These are phyloP conservation scores for Phaffomyces thermotolerans DNA, from an alignment of 805 yeast species.

Conservation along the genomic window DNA sequence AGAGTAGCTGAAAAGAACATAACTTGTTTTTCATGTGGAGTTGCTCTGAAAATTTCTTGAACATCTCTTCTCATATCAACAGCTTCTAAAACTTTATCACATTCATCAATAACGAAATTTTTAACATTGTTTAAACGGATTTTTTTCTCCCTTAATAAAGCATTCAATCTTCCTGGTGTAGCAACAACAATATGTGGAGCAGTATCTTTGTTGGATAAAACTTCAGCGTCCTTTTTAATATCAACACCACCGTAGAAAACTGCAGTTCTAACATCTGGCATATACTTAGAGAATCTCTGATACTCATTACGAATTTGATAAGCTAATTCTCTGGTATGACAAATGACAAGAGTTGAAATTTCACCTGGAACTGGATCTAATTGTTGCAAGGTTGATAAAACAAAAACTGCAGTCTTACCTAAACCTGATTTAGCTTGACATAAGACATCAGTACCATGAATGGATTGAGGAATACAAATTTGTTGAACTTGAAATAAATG, in stretches of 20 bases:
- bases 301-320: constrained; percentile 97
- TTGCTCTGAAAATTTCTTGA: constrained; percentile 94
- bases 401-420: constrained; percentile 98
- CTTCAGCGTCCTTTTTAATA: constrained; percentile 76
- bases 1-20: constrained; percentile 99
- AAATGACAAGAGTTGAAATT: constrained; percentile 86
- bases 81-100: constrained; percentile 94
- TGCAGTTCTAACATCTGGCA: constrained; percentile 96
- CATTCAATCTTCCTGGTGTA: constrained; percentile 96
- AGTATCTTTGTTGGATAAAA: constrained; percentile 84
- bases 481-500: constrained; percentile 67
- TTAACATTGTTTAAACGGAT: constrained; percentile 83
- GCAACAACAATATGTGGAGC: constrained; percentile 97
- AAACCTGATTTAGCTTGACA: constrained; percentile 99
- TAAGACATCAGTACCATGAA: constrained; percentile 93
- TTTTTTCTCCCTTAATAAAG: constrained; percentile 85
- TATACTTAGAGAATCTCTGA: constrained; percentile 93
- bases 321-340: constrained; percentile 98
- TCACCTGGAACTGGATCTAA: constrained; percentile 97
- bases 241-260: constrained; percentile 97
- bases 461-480: constrained; percentile 96
- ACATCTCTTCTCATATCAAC: constrained; percentile 96
- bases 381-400: constrained; percentile 91
- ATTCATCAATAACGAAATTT: constrained; percentile 94
- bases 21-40: constrained; percentile 97